Base-by-base conservation (phyloP, 2,329 filamentous ascomycete genomes). In the Xylaria sp. region DNA sequence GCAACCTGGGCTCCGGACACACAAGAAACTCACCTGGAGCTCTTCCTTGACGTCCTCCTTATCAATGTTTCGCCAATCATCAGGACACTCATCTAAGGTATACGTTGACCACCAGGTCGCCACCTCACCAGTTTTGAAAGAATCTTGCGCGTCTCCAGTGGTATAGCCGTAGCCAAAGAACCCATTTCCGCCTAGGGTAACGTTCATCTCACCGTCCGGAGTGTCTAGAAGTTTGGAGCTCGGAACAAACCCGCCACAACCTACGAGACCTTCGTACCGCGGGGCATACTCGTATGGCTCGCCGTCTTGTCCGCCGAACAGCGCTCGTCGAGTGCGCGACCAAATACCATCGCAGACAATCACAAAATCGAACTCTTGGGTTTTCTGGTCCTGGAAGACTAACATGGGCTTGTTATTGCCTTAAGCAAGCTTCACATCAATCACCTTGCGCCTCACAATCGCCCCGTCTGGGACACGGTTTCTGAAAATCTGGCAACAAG, bases 91-190 rank as follows among this genome's bases (percentile, higher is more conserved):
- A n/a, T 69, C 33, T 5, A 69, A 36, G 10, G 56, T 51, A 63
- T 69, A 67, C 31, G 66, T 71, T 33, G 64, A 71, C 67, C 67
- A 71, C 69, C 67, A 69, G 0, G 57, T 64, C 13, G 67, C 69
- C 18, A 31, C 56, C 2, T 60, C 57, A 4, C 69, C 69, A 15
- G 67, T 56, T 57, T 62, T 69, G 15, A 56, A 51, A 39, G 63
- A 33, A 48, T 69, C 69, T 31, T 62, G 31, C 18, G 69, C 20
- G 28, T 67, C 18, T 49, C 66, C 62, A 25, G 69, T 69, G 25
- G 52, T 64, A 41, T 69, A 71, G 15, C 69, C 69, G 2, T 71
- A 71, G 33, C 69, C 69, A 28, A 71, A 71, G 57, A 71, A 71
- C 23, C 63, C 64, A 18, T 71, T 71, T 41, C 56, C 69, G 6